Base-by-base conservation (phyloP, 192 early-diverging fungal species). In the Irineochytrium annulatum region DNA sequence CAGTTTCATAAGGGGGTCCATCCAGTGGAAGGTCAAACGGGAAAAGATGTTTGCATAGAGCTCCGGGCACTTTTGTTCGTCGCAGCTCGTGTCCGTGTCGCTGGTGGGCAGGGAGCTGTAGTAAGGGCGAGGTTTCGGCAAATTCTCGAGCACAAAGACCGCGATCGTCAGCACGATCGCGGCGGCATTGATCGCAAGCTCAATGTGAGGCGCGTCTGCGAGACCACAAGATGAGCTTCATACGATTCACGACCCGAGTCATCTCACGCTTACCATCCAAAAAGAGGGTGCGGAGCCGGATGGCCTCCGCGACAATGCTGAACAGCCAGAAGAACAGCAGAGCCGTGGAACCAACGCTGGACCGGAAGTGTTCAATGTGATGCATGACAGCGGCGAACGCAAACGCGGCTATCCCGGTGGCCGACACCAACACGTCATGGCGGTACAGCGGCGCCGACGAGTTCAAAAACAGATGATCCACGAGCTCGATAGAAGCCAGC, bases 21-120 rank as follows among this genome's bases (percentile, higher is more conserved):
- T 89, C 95, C 95, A 98, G 29, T 83, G 72, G 70, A 96, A 98
- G 1, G 87, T 84, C 0, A 92, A 61, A 13, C 77, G 78, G 29
- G 87, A 89, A 60, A 94, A 94, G 20, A 98, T 81, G 65, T 90
- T 89, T 44, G 92, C 85, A 11, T 72, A 80, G 20, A 84, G 85
- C 62, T 95, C 93, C 3, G 92, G 91, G 44, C 78, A 79, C 19
- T 67, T 57, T 4, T 49, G 44, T 24, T 13, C 17, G 30, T 17
- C 52, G 20, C 49, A 48, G 13, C 65, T 63, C 60, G 29, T 20
- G 3, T 60, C 48, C 0, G 19, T 14, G n/a, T 53, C 49, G 20
- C 14, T 30, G 2, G 49, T 20, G 26, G 29, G 17, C 2, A 62
- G 29, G 19, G 35, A 37, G 13, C 22, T 4, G 49, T 62, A 62